Evolutionary conservation across 129 eudicot genomes (phyloP), one percentile per base, ranked within the genome.

Genomic region (Ambrosia trifida): DNA sequence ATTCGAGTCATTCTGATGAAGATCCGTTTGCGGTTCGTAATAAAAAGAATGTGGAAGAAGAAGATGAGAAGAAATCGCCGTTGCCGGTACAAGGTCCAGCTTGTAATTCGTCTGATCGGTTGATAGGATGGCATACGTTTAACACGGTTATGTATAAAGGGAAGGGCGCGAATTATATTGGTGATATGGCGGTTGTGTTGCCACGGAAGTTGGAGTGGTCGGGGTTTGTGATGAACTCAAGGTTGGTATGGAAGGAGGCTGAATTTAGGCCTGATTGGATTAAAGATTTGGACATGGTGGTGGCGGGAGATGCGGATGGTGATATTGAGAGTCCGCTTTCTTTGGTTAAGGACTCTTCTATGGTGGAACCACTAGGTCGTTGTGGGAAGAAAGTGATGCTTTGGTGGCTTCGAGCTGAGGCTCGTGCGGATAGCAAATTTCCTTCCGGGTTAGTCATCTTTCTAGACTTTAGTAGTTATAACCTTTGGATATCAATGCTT

Each of bases 391-490:
- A 87, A 58, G 86, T 94, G 75, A 69, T 94, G 95, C 70, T 89
- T 40, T 94, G 98, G 98, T 94, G 98, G 98, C 89, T 94, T 41
- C 96, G 98, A 32, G 95, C 84, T 64, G 98, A 94, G 85, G 98
- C 98, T 18, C 89, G 96, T 53, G 87, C 95, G 7, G 98, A 94
- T 60, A 87, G 98, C 90, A 94, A 89, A 78, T 94, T 94, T 64
- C 98, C 98, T 51, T 40, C 96, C 51, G 80, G 98, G 98, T 94
- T 76, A 84, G 91, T 82, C 53, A 32, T 73, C 35, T 75, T 19
- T 66, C 56, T 30, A 43, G 12, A 56, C 16, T 31, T 32, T 14
- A 4, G 16, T 30, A 57, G 61, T 31, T 76, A 4, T 32, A 67
- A 76, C 30, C 47, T 53, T 66, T 66, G 43, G 24, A 67, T 76